phyloP scores from a whole-genome alignment of 495 filamentous ascomycete species.

The Lineolata rhizophorae region DNA sequence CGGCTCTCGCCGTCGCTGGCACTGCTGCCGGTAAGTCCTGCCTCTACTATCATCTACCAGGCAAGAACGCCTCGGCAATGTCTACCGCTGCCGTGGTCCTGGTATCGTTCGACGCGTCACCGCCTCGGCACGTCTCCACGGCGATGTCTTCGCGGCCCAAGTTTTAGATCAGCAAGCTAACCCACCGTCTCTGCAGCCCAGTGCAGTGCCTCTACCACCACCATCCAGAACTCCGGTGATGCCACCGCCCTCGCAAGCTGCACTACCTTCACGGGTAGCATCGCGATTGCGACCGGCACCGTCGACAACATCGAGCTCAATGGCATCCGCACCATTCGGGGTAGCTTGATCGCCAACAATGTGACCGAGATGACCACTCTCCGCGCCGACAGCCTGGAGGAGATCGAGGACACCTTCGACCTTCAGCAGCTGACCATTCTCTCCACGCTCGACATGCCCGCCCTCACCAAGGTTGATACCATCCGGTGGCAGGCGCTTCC shows the following conservation, averaged over 20 bases:
- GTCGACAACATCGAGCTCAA: conserved; percentile 28
- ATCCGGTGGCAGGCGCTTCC: conserved; percentile 58
- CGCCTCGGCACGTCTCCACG: too few species aligned
- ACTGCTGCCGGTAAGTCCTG: conserved; percentile 39
- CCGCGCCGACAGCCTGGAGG: conserved; percentile 24
- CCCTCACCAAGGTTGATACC: conserved; percentile 35
- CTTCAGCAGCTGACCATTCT: conserved; percentile 44
- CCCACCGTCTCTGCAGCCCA: conserved; percentile 17
- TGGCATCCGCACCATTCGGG: conserved; percentile 40
- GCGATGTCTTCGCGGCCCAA: background rate
- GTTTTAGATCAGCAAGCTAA: conserved; percentile 7
- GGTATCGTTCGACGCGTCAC: background rate
- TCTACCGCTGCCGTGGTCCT: background rate
- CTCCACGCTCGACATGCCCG: conserved; percentile 34
- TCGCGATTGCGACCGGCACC: conserved; percentile 37
- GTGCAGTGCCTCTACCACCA: conserved; percentile 26
- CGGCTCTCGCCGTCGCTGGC: conserved; percentile 45
- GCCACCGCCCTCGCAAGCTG: conserved; percentile 45
- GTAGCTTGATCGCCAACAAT: conserved; percentile 39
- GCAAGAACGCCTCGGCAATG: too few species aligned
- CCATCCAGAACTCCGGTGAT: conserved; percentile 48
- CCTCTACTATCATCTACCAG: background rate
- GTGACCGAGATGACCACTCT: conserved; percentile 35
- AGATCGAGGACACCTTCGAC: conserved; percentile 39
- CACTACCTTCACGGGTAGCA: conserved; percentile 41